Evolutionary conservation across 202 grass and related monocot species (phyloP).

Genomic region (Carex arenaria): DNA sequence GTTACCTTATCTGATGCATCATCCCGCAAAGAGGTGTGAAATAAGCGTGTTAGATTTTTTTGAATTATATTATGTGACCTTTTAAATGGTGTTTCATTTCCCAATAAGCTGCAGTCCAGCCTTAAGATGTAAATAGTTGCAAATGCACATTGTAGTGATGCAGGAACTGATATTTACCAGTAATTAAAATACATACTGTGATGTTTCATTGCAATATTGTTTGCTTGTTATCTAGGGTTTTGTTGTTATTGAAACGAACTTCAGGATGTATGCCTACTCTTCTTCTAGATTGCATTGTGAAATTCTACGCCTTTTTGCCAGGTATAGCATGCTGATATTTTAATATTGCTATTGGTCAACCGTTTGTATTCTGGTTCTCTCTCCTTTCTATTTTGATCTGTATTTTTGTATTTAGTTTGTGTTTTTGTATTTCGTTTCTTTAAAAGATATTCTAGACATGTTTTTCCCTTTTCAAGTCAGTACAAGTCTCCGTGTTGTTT

Average conservation of each 20-base stretch:
- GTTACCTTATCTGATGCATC: slow-evolving; percentile 78
- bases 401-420: neutral
- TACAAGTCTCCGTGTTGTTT: neutral
- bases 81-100: neutral
- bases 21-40: slow-evolving; percentile 72
- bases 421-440: neutral
- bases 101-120: neutral
- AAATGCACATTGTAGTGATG: neutral
- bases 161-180: neutral
- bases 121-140: neutral
- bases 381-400: neutral
- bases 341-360: neutral
- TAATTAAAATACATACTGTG: neutral
- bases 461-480: neutral
- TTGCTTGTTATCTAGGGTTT: slow-evolving; percentile 50
- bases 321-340: slow-evolving; percentile 32
- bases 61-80: neutral
- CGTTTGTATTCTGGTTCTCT: neutral
- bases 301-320: slow-evolving; percentile 90
- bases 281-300: slow-evolving; percentile 85
- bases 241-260: slow-evolving; percentile 97
- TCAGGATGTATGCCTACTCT: slow-evolving; percentile 92
- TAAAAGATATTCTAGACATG: slow-evolving; percentile 11
- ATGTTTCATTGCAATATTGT: neutral
- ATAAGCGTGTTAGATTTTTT: neutral